phyloP scores from a whole-genome alignment of 306 rosid species.

The Dalbergia oliveri region DNA sequence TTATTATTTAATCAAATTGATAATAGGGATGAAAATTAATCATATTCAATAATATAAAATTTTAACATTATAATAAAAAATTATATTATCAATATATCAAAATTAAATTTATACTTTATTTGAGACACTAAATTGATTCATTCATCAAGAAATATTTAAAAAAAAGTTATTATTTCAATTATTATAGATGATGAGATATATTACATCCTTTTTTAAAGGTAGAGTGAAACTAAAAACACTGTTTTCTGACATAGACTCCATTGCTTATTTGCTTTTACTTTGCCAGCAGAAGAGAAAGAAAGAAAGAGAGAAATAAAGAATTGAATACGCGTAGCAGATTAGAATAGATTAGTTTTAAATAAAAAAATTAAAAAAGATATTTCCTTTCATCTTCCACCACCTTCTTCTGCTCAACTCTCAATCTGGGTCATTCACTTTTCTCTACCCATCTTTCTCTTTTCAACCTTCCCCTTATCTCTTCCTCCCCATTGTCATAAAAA shows the following conservation, averaged over 20 bases:
- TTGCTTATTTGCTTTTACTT: conserved; percentile 55
- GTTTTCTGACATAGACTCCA: conserved; percentile 58
- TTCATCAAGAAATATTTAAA: too few relatives aligned
- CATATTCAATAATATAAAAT: too few relatives aligned
- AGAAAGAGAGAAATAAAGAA: not conserved
- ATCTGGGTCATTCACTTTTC: conserved; percentile 51
- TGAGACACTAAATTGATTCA: too few relatives aligned
- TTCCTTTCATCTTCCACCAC: conserved; percentile 41
- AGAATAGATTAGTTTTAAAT: too few relatives aligned
- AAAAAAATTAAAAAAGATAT: not conserved
- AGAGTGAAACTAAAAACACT: conserved; percentile 26
- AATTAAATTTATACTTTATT: too few relatives aligned
- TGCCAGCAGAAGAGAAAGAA: conserved; percentile 30
- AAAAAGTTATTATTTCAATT: too few relatives aligned
- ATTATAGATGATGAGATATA: too few relatives aligned
- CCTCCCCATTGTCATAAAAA: not conserved
- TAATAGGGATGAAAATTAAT: too few relatives aligned
- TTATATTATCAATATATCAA: too few relatives aligned
- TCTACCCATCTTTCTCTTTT: conserved; percentile 37
- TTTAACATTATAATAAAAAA: too few relatives aligned
- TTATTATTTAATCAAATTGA: too few relatives aligned
- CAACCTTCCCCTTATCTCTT: conserved; percentile 46
- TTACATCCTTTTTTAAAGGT: too few relatives aligned
- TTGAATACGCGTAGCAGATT: conserved; percentile 57
- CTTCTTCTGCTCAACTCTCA: conserved; percentile 47